phyloP scores from a whole-genome alignment of 495 filamentous ascomycete species.

The Penicillium bialowiezense region DNA sequence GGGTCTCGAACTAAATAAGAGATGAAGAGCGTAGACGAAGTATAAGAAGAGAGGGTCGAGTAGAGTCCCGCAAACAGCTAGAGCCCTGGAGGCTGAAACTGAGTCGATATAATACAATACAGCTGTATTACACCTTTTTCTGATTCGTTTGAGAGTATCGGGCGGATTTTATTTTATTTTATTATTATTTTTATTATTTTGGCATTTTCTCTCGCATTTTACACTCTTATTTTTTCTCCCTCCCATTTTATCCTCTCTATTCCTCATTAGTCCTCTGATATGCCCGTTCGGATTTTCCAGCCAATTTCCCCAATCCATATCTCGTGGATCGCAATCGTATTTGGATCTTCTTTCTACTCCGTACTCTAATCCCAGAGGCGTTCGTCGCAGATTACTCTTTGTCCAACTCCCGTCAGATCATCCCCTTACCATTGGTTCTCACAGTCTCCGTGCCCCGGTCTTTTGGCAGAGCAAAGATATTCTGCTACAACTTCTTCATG shows the following conservation, averaged over 20 bases:
- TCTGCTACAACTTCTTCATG: not conserved
- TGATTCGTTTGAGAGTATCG: slow-evolving; percentile 9
- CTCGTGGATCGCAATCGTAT: not conserved
- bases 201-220: too few relatives aligned
- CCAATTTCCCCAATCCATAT: too few relatives aligned
- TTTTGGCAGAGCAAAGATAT: too few relatives aligned
- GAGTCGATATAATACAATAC: slow-evolving; percentile 16
- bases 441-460: too few relatives aligned
- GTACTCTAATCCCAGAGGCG: slow-evolving; percentile 5
- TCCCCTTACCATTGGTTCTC: slow-evolving; percentile 1
- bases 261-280: too few relatives aligned
- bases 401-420: slow-evolving; percentile 1
- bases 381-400: slow-evolving; percentile 5
- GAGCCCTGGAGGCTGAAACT: slow-evolving; percentile 31
- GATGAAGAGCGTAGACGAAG: not conserved
- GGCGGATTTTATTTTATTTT: not conserved
- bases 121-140: slow-evolving; percentile 12
- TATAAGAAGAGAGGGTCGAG: slow-evolving; percentile 2
- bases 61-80: slow-evolving; percentile 13
- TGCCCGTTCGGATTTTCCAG: too few relatives aligned
- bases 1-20: slow-evolving; percentile 6
- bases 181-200: too few relatives aligned
- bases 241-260: too few relatives aligned
- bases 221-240: too few relatives aligned
- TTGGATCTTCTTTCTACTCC: slow-evolving; percentile 5